Evolutionary conservation across 192 early-diverging fungal genomes (phyloP), one percentile per base, ranked within the genome.

Genomic region (Fimicolochytrium jonesii): DNA sequence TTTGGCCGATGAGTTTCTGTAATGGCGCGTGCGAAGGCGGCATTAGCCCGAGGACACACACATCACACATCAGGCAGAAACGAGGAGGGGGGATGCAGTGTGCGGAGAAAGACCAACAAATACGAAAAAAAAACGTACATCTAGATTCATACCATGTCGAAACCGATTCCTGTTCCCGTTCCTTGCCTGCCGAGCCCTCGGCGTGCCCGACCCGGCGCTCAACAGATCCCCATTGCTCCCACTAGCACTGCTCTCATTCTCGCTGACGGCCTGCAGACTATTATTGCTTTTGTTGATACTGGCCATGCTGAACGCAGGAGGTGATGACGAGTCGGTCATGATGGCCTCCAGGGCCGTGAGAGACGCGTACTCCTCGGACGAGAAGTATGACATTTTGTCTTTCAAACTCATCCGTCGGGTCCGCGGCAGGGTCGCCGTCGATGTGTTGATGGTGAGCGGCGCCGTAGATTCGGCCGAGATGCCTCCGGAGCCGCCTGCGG

Each of bases 141-240:
- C 70, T 3, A 79, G 37, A 43, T 79, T 77, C 61, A 72, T 53
- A 17, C 74, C 74, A 30, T 77, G 70, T 34, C 76, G 34, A 51
- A 47, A 68, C 9, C 56, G 6, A 18, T 42, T 49, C n/a, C n/a
- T n/a, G n/a, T n/a, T n/a, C n/a, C n/a, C n/a, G n/a, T n/a, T 28
- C 28, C 17, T 13, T 1, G 30, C 39, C 11, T 39, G 49, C 31
- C 61, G 22, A 6, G 13, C n/a, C n/a, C n/a, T n/a, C n/a, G n/a
- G n/a, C n/a, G n/a, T n/a, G n/a, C n/a, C n/a, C n/a, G n/a, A n/a
- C n/a, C 10, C 10, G 37, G 10, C 37, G 37, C 37, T 39, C 37
- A 17, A 39, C 37, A 39, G 9, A 39, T 9, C 17, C 17, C 9
- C 10, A 39, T 39, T 17, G 9, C 37, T 17, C 9, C 37, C 10